Percentiles rank a stretch among this genome's conserved stretches.
Evolutionary conservation across 2,329 filamentous ascomycete species (phyloP).

Genomic region (Neofusicoccum umdonicola): DNA sequence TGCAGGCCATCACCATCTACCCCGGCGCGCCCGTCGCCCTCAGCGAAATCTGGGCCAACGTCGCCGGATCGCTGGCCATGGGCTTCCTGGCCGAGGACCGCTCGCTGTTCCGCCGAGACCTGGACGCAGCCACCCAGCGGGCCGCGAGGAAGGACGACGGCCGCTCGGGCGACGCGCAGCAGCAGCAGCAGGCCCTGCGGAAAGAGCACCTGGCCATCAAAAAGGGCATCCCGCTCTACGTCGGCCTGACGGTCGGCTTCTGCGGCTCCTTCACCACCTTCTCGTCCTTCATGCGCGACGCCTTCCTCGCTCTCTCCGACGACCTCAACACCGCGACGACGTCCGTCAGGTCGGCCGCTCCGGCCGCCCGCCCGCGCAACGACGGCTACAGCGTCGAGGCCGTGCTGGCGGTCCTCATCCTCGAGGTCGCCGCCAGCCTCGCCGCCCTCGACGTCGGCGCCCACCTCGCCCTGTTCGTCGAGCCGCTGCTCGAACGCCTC

Average conservation of each 20-base stretch:
- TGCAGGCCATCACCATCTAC: conserved; percentile 77
- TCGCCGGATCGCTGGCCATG: conserved; percentile 76
- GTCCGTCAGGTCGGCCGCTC: conserved; percentile 42
- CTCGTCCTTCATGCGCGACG: conserved; percentile 78
- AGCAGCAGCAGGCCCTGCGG: background rate
- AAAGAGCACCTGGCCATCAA: conserved; percentile 55
- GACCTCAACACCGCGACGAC: conserved; percentile 51
- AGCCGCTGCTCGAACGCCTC: conserved; percentile 44
- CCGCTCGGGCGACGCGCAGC: background rate
- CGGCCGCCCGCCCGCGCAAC: conserved; percentile 45
- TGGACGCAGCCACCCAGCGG: conserved; percentile 33
- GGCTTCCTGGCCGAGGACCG: conserved; percentile 81
- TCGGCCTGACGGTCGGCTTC: conserved; percentile 81
- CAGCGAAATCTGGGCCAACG: conserved; percentile 81
- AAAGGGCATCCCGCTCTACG: conserved; percentile 84
- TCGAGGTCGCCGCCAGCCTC: conserved; percentile 70
- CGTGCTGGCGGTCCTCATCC: conserved; percentile 68
- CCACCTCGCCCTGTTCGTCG: conserved; percentile 66
- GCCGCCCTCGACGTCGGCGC: conserved; percentile 70
- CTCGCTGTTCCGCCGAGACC: conserved; percentile 58
- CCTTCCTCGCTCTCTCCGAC: conserved; percentile 77
- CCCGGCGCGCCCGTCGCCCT: conserved; percentile 70
- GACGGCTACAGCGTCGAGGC: conserved; percentile 73
- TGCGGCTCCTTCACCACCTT: conserved; percentile 90
- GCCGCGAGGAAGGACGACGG: background rate